A percentile compares a stretch with the other conserved stretches of the same genome.
These are phyloP conservation scores for Fusarium xyrophilum DNA, from an alignment of 2,329 filamentous ascomycete species.

Conservation along the genomic window DNA sequence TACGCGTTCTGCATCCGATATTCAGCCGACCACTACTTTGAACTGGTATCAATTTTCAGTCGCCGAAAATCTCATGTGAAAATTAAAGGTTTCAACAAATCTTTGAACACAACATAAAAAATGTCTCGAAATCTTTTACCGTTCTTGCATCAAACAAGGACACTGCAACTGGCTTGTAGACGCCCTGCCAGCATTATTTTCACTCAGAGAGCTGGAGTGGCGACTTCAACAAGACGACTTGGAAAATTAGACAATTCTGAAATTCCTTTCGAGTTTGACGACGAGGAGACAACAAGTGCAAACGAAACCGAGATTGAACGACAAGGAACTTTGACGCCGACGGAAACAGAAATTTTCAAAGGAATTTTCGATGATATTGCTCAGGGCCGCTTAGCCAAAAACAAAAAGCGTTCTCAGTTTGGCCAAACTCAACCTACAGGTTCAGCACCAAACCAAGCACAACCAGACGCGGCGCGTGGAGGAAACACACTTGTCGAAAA, in stretches of 20 bases:
- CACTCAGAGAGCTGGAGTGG: constrained; percentile 31
- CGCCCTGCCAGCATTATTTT: constrained; percentile 34
- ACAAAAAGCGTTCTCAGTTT: constrained; percentile 32
- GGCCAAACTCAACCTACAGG: neutral
- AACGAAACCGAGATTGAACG: constrained; percentile 23
- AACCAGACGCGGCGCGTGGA: neutral
- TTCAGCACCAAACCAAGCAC: neutral
- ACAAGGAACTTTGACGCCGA: constrained; percentile 62
- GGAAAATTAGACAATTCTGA: constrained; percentile 43
- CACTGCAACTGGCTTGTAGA: constrained; percentile 50
- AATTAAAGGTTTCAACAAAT: neutral
- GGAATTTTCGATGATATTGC: constrained; percentile 60
- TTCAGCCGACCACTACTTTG: constrained; percentile 23
- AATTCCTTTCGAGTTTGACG: constrained; percentile 63
- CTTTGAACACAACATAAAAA: neutral
- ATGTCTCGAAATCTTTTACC: constrained; percentile 64
- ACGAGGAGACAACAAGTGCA: constrained; percentile 47
- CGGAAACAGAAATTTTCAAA: constrained; percentile 65
- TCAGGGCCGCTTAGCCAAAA: constrained; percentile 45
- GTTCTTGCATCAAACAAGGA: constrained; percentile 77
- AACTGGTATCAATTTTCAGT: constrained; percentile 28
- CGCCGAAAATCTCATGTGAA: constrained; percentile 20
- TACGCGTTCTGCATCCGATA: constrained; percentile 27
- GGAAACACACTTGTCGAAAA: constrained; percentile 46
- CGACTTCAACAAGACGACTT: constrained; percentile 20